A percentile compares a stretch with the other conserved stretches of the same genome.
These are phyloP conservation scores for Chrysanthemum makinoi DNA, from an alignment of 129 eudicot species.

Conservation along the genomic window DNA sequence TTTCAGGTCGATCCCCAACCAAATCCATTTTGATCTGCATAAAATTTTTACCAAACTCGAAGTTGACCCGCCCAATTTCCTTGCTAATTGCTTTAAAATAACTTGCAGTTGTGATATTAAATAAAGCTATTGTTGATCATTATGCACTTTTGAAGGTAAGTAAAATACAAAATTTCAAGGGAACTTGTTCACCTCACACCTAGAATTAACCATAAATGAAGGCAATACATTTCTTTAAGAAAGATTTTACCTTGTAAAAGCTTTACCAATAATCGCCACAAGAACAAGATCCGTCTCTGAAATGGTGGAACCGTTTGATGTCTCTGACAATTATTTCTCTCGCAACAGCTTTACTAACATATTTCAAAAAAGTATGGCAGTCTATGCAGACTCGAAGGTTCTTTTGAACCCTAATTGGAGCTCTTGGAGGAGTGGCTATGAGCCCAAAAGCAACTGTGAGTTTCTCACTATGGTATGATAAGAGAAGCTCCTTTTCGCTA, in stretches of 20 bases:
- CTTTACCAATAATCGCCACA: slow-evolving; percentile 72
- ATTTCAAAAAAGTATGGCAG: slow-evolving; percentile 85
- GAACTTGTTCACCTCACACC: not conserved
- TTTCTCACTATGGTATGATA: slow-evolving; percentile 78
- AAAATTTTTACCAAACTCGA: not conserved
- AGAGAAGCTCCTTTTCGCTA: slow-evolving; percentile 71
- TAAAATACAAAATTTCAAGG: not conserved
- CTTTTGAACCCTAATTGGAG: slow-evolving; percentile 83
- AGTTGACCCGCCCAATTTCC: too few relatives aligned
- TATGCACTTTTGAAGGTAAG: slow-evolving; percentile 8
- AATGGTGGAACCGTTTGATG: slow-evolving; percentile 78
- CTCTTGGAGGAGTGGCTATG: slow-evolving; percentile 57
- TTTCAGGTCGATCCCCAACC: too few relatives aligned
- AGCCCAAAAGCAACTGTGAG: slow-evolving; percentile 94
- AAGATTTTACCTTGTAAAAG: slow-evolving; percentile 23
- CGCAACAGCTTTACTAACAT: slow-evolving; percentile 55
- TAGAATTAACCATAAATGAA: not conserved
- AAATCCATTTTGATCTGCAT: not conserved
- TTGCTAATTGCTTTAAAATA: not conserved
- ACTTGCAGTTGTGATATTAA: not conserved
- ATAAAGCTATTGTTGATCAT: not conserved
- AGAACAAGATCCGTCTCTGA: slow-evolving; percentile 68
- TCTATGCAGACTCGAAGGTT: slow-evolving; percentile 80
- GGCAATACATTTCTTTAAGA: not conserved
- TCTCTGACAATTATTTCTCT: slow-evolving; percentile 76